Conservation (phyloP, 768 basidiomycete species). For the Lentinula lateritia region DNA sequence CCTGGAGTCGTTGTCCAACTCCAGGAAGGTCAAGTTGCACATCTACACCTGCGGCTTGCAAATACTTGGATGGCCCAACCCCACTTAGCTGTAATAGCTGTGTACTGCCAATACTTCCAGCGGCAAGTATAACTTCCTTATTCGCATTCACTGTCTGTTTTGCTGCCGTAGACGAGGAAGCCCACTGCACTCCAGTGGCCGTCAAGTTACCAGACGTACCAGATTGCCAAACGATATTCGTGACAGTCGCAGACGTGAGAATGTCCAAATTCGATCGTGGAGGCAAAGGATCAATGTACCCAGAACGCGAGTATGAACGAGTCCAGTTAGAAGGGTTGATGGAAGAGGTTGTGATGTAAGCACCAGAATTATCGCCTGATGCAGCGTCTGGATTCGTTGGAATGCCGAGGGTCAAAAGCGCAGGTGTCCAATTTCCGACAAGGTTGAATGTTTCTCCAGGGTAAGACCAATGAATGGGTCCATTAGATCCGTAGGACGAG, state of each 20-base stretch:
- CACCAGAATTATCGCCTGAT: conserved; percentile 30
- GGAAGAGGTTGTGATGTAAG: conserved; percentile 9
- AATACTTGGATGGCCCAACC: conserved; percentile 35
- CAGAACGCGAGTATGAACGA: conserved; percentile 51
- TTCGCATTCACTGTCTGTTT: conserved; percentile 36
- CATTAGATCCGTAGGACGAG: conserved; percentile 38
- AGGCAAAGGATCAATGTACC: conserved; percentile 56
- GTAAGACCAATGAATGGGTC: conserved; percentile 29
- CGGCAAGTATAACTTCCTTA: conserved; percentile 49
- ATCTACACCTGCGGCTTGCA: conserved; percentile 31
- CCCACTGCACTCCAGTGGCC: conserved; percentile 48
- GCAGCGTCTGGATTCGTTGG: conserved; percentile 27
- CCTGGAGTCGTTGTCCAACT: conserved; percentile 45
- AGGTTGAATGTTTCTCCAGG: conserved; percentile 26
- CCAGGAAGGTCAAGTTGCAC: conserved; percentile 33
- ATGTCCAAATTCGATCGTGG: conserved; percentile 61
- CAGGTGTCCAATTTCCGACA: conserved; percentile 38
- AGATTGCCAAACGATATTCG: conserved; percentile 39
- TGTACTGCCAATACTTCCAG: conserved; percentile 38
- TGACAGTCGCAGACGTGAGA: conserved; percentile 54
- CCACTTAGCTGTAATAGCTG: conserved; percentile 39
- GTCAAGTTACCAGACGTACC: conserved; percentile 30
- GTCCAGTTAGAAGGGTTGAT: conserved; percentile 39
- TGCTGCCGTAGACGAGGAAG: conserved; percentile 23
- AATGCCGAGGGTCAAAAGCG: conserved; percentile 30